A percentile compares a stretch with the other conserved stretches of the same genome.
These are phyloP conservation scores for Pichia kluyveri DNA, from an alignment of 805 yeast species.

Conservation along the genomic window DNA sequence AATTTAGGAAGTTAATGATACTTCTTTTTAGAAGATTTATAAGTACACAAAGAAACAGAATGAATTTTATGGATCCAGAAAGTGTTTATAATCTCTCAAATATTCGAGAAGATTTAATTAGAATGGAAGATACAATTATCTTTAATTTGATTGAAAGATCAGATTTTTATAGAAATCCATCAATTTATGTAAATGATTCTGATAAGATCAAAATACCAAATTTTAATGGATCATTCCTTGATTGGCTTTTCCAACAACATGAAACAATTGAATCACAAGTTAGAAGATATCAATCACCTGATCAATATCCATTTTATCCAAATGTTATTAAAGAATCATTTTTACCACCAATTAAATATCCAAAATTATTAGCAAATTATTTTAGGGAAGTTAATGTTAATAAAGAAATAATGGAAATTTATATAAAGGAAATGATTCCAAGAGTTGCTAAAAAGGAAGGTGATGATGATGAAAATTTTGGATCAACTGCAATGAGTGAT, in stretches of 20 bases:
- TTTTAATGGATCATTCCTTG: slow-evolving; percentile 71
- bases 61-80: slow-evolving; percentile 82
- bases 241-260: slow-evolving; percentile 71
- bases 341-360: slow-evolving; percentile 75
- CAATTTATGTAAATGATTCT: slow-evolving; percentile 57
- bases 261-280: slow-evolving; percentile 73
- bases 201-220: slow-evolving; percentile 43
- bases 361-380: slow-evolving; percentile 67
- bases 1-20: too few species aligned
- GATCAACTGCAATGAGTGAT: slow-evolving; percentile 79
- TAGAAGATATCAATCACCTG: slow-evolving; percentile 90
- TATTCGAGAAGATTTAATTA: slow-evolving; percentile 73
- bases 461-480: slow-evolving; percentile 79
- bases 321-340: slow-evolving; percentile 49
- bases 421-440: slow-evolving; percentile 71
- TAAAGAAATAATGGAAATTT: slow-evolving; percentile 53
- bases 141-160: slow-evolving; percentile 90
- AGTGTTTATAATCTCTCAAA: slow-evolving; percentile 73
- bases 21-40: too few species aligned
- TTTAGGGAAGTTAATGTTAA: slow-evolving; percentile 72
- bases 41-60: slow-evolving; percentile 17
- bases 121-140: slow-evolving; percentile 95
- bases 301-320: slow-evolving; percentile 86
- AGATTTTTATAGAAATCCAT: slow-evolving; percentile 68
- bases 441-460: slow-evolving; percentile 53